Evolutionary conservation across 2,329 filamentous ascomycete species (phyloP), one percentile per base, ranked within the genome.

Genomic region (Ceratocystis lukuohia): DNA sequence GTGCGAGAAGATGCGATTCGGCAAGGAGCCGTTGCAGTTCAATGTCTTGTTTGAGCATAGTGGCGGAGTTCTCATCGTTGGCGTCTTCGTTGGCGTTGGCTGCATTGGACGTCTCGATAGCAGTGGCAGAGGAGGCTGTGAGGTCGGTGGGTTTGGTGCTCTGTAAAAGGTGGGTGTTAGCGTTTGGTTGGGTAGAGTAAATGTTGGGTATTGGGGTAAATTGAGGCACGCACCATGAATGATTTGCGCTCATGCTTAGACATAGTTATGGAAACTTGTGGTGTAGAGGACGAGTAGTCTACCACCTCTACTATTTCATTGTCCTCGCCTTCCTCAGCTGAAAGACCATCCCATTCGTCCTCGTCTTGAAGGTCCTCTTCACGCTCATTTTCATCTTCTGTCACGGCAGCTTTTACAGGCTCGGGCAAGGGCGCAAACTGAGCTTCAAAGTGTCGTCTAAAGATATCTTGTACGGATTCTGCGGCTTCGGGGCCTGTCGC

Each of bases 1-100:
- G 72, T 12, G 72, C 69, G 67, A 97, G 85, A 68, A 97, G 86
- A 76, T 96, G 91, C 0, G 92, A 96, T 80, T 99, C 94, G 71
- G 87, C 83, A 67, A 99, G 84, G 50, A 99, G 85, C 61, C 91
- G 87, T 75, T 96, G 93, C 15, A 99, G 85, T 48, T 90, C 92
- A 65, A 96, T 85, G 75, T 97, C 94, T 75, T 96, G 92, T 74
- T 92, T 91, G 20, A 97, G 81, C 69, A 96, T 88, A 10, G 82
- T 82, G 69, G 80, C 80, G 64, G 82, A 81, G 72, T 87, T 83
- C 72, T 88, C 84, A 68, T 80, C 75, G 64, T 76, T 69, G 74
- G 76, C 45, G 71, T 71, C 66, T 37, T 71, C 66, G 53, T 73
- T 61, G 68, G 72, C 25, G 69, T 66, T 64, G 70, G 28, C 48